A percentile compares a stretch with the other conserved stretches of the same genome.
Evolutionary conservation across 2,329 filamentous ascomycete species (phyloP).

Genomic region (Trichoderma sp.): DNA sequence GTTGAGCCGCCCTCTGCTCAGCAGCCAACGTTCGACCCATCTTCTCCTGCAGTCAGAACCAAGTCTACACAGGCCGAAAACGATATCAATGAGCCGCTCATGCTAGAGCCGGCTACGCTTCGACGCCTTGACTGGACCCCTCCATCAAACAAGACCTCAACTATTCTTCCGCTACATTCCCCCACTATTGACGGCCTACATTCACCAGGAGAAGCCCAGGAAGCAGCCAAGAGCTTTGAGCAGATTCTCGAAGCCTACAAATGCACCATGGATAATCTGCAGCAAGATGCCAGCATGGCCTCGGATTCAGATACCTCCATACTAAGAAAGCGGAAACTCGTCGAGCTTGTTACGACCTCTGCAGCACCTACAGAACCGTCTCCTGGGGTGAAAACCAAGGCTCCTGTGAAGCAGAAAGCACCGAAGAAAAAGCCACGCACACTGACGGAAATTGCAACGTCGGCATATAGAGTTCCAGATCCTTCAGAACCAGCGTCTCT

Average conservation of each 20-base stretch:
- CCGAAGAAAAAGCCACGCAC: constrained; percentile 71
- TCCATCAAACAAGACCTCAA: constrained; percentile 42
- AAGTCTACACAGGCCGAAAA: neutral
- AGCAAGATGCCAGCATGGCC: constrained; percentile 19
- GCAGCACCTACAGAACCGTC: constrained; percentile 24
- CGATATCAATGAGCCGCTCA: constrained; percentile 35
- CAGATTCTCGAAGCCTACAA: constrained; percentile 45
- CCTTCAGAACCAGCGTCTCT: constrained; percentile 33
- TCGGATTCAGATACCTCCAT: constrained; percentile 34
- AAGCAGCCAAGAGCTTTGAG: constrained; percentile 40
- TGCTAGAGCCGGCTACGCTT: constrained; percentile 49
- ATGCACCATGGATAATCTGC: constrained; percentile 29
- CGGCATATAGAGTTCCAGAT: constrained; percentile 53
- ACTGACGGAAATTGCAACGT: constrained; percentile 74
- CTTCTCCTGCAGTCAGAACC: neutral
- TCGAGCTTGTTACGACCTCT: constrained; percentile 47
- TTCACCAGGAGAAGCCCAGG: constrained; percentile 16
- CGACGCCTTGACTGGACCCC: constrained; percentile 69
- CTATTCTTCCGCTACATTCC: constrained; percentile 32
- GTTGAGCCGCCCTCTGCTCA: neutral
- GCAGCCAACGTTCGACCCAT: too few relatives aligned
- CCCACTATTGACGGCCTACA: constrained; percentile 26
- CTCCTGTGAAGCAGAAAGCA: constrained; percentile 49
- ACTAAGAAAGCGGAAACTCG: constrained; percentile 55
- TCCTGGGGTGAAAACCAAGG: constrained; percentile 28